Conservation (phyloP, 192 early-diverging fungal genomes). For the Helicostylum pulchrum region DNA sequence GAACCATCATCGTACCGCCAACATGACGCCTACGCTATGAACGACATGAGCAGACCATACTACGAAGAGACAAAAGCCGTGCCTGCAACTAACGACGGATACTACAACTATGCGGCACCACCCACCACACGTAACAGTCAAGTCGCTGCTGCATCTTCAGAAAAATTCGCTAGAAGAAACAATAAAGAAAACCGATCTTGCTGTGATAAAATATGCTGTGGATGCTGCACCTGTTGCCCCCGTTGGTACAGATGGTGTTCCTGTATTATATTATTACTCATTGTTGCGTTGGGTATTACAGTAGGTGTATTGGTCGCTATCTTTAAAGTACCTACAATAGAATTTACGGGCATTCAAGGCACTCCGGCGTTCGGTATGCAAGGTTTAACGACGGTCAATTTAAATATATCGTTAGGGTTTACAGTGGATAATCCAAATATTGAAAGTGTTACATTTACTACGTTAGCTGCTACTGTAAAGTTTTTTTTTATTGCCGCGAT, state of each 20-base stretch:
- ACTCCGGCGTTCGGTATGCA: constrained; percentile 15
- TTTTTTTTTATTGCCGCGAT: constrained; percentile 6
- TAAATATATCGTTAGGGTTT: constrained; percentile 25
- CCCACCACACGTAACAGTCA: neutral
- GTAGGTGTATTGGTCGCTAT: constrained; percentile 39
- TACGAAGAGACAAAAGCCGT: too few relatives aligned
- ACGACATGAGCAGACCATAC: too few relatives aligned
- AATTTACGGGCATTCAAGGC: constrained; percentile 22
- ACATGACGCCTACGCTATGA: too few relatives aligned
- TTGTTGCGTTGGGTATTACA: constrained; percentile 36
- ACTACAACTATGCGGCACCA: neutral
- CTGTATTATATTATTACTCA: constrained; percentile 38
- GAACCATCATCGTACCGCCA: too few relatives aligned
- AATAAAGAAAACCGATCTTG: constrained; percentile 18
- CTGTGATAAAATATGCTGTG: constrained; percentile 31
- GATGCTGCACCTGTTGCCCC: constrained; percentile 34
- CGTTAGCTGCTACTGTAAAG: constrained; percentile 44
- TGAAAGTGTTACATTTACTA: constrained; percentile 42
- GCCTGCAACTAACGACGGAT: too few relatives aligned
- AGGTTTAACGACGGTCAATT: constrained; percentile 16
- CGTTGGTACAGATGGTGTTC: constrained; percentile 38
- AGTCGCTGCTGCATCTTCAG: neutral
- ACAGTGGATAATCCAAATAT: constrained; percentile 46
- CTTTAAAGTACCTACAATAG: constrained; percentile 40
- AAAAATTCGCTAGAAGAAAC: neutral